Evolutionary conservation across 352 stramenopile species (phyloP).

Genomic region (Halophytophthora batemanensis): DNA sequence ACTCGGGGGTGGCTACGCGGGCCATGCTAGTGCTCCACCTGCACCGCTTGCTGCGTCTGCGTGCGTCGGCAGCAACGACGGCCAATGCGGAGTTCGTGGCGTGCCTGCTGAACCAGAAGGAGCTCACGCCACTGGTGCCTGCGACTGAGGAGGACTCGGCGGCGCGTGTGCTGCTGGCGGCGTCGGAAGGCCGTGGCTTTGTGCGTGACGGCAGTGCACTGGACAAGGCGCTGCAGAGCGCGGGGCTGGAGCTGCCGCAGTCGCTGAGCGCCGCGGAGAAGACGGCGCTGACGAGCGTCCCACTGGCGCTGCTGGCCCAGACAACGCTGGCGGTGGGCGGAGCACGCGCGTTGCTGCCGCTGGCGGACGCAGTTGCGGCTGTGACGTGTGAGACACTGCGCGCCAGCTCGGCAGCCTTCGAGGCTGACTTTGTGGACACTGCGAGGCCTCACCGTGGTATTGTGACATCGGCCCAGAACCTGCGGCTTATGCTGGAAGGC

Average conservation of each 20-base stretch:
- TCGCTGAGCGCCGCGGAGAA: slow-evolving; percentile 39
- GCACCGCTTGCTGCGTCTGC: slow-evolving; percentile 42
- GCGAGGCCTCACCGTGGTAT: slow-evolving; percentile 85
- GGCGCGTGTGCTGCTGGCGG: slow-evolving; percentile 25
- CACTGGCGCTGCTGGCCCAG: slow-evolving; percentile 49
- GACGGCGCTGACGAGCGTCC: slow-evolving; percentile 28
- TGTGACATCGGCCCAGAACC: slow-evolving; percentile 73
- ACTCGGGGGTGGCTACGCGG: slow-evolving; percentile 17
- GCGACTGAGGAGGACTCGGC: slow-evolving; percentile 20
- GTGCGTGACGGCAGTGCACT: slow-evolving; percentile 10
- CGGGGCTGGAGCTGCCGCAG: slow-evolving; percentile 34
- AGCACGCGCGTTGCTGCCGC: slow-evolving; percentile 56
- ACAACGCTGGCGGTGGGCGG: slow-evolving; percentile 54
- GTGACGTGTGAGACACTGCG: slow-evolving; percentile 80
- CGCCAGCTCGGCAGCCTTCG: slow-evolving; percentile 67
- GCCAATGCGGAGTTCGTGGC: slow-evolving; percentile 47
- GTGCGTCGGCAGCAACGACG: slow-evolving; percentile 21
- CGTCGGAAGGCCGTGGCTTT: slow-evolving; percentile 25
- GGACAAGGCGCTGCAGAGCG: slow-evolving; percentile 18
- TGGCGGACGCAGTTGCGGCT: slow-evolving; percentile 74
- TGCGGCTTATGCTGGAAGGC: slow-evolving; percentile 87
- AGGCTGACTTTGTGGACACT: slow-evolving; percentile 81
- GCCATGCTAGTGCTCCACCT: slow-evolving; percentile 40
- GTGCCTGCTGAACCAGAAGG: slow-evolving; percentile 57
- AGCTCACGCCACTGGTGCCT: slow-evolving; percentile 27